Evolutionary conservation across 768 basidiomycete species (phyloP).

Genomic region (Boletellus emodensis): DNA sequence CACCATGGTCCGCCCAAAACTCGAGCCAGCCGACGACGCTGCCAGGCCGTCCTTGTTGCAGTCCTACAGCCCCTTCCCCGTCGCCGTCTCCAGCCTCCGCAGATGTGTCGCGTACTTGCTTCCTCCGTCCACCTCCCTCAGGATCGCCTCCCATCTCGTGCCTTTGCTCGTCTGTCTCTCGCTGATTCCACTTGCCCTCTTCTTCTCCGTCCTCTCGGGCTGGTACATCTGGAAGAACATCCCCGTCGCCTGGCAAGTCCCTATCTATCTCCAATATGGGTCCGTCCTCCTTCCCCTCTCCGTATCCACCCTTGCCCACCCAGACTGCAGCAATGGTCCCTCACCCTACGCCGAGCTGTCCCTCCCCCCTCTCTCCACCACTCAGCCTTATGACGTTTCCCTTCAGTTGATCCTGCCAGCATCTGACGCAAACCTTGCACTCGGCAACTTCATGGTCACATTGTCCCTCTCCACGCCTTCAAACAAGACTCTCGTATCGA

Average conservation of each 20-base stretch:
- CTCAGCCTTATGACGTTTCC: conserved; percentile 74
- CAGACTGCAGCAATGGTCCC: conserved; percentile 49
- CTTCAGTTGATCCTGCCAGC: conserved; percentile 63
- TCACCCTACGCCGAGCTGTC: conserved; percentile 58
- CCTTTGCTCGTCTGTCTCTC: conserved; percentile 58
- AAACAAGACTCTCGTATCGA: conserved; percentile 59
- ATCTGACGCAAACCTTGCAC: conserved; percentile 59
- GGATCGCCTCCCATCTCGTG: conserved; percentile 57
- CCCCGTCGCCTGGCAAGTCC: conserved; percentile 66
- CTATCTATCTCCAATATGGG: conserved; percentile 79
- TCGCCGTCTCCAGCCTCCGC: background rate
- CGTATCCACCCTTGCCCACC: conserved; percentile 1
- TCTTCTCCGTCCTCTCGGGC: conserved; percentile 64
- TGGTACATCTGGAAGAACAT: conserved; percentile 71
- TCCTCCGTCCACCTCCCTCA: conserved; percentile 14
- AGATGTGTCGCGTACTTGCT: conserved; percentile 9
- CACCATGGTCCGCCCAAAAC: conserved; percentile 23
- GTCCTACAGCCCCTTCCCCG: conserved; percentile 8
- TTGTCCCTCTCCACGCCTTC: conserved; percentile 54
- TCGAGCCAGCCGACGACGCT: conserved; percentile 14
- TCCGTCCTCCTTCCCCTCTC: conserved; percentile 31
- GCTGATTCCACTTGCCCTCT: conserved; percentile 57
- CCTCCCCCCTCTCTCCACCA: conserved; percentile 49
- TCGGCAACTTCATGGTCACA: conserved; percentile 84
- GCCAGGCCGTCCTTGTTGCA: background rate